Base-by-base conservation (phyloP, 2,329 filamentous ascomycete genomes). In the Trichoderma sp. region DNA sequence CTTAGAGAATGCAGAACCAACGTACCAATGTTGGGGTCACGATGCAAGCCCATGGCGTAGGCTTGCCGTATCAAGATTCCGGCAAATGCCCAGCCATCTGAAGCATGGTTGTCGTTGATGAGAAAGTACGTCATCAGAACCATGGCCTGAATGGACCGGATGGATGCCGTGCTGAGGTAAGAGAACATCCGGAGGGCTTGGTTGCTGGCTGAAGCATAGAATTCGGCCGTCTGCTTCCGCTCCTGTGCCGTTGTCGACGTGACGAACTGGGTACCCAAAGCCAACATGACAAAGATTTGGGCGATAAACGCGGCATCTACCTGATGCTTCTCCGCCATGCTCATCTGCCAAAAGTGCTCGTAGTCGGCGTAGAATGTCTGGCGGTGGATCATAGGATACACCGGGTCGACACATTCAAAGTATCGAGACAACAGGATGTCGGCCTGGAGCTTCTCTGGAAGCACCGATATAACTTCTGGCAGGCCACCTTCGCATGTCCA, bases 101-200 rank as follows among this genome's bases (percentile, higher is more conserved):
- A 91, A 4, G 90, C 90, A 71, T 93, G 90, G 71, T 93, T 93
- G 75, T 94, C 90, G 71, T 94, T 94, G 79, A 93, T 93, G 43
- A 94, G 80, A 70, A 94, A 94, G 73, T 93, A 93, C 0, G 88
- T 88, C 66, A 93, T 87, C 64, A 94, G 77, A 0, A 93, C 88
- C 90, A 93, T 93, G 51, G 91, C 87, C 75, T 92, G 90, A 39
- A 93, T 86, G 1, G 90, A 90, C 26, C 87, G 81, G 57, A 92
- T 81, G 0, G 89, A 91, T 2, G 90, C 89, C 51, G 86, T 87
- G 74, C 90, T 93, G 3, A 93, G 82, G 71, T 93, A 94, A 0
- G 89, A 92, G 64, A 87, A 89, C 72, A 93, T 85, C 2, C 90
- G 84, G 50, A 94, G 77, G 0, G 90, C 88, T 76, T 93, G 91